These are phyloP conservation scores for Paraconiothyrium sp. DNA, from an alignment of 2,329 filamentous ascomycete species.

Conservation along the genomic window DNA sequence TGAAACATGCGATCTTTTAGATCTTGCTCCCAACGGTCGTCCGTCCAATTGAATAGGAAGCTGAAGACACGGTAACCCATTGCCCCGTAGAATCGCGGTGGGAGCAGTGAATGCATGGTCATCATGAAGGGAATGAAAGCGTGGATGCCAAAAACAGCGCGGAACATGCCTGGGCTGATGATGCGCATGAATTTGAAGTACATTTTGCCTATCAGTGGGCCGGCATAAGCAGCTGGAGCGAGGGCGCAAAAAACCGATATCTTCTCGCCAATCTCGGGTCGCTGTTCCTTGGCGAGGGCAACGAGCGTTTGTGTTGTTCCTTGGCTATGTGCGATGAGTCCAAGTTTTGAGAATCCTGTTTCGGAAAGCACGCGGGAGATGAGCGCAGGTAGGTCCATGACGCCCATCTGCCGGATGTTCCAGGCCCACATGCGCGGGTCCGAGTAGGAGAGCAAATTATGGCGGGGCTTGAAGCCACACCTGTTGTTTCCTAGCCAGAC, in stretches of 20 bases:
- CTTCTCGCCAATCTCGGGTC: slow-evolving; percentile 82
- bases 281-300: slow-evolving; percentile 87
- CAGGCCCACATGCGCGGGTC: slow-evolving; percentile 97
- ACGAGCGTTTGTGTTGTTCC: slow-evolving; percentile 90
- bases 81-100: slow-evolving; percentile 75
- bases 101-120: slow-evolving; percentile 75
- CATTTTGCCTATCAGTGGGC: slow-evolving; percentile 82
- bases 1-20: slow-evolving; percentile 86
- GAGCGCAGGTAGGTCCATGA: slow-evolving; percentile 85
- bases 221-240: slow-evolving; percentile 89
- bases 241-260: slow-evolving; percentile 91
- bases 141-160: slow-evolving; percentile 88
- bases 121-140: slow-evolving; percentile 96
- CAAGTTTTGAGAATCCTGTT: slow-evolving; percentile 84
- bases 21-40: slow-evolving; percentile 83
- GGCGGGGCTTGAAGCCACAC: slow-evolving; percentile 83
- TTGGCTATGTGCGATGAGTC: slow-evolving; percentile 87
- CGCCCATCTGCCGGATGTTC: slow-evolving; percentile 95
- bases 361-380: slow-evolving; percentile 80
- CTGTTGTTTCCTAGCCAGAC: slow-evolving; percentile 96
- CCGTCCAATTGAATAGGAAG: slow-evolving; percentile 89
- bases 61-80: slow-evolving; percentile 90
- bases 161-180: slow-evolving; percentile 79
- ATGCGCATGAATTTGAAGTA: slow-evolving; percentile 92
- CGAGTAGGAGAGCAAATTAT: slow-evolving; percentile 72